Evolutionary conservation across 2,329 filamentous ascomycete species (phyloP), one percentile per base, ranked within the genome.

Genomic region (Botrytis hyacinthi): DNA sequence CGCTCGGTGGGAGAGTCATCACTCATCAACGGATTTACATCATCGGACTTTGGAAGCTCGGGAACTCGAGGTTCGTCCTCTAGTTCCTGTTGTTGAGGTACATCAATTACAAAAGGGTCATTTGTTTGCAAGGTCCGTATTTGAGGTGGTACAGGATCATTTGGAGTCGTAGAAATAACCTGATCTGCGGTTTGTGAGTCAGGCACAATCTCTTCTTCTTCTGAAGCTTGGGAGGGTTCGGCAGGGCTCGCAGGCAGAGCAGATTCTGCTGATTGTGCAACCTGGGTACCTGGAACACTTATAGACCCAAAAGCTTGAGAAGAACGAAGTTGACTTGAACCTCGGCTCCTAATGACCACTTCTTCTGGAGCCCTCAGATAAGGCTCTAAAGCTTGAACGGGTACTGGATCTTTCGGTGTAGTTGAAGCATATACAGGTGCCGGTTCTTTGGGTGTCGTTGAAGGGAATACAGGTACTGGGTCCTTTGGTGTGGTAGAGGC

Each of bases 341-440:
- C 42, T 60, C 63, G 67, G 26, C 63, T 72, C 9, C 62, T 72
- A 42, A 69, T 72, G 9, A 22, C 62, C 46, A 72, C 63, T 10
- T 68, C 48, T 9, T 69, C 71, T 29, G 62, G 57, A 42, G 51
- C 48, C 42, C 66, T 69, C 6, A 69, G 66, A 57, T 32, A 69
- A 32, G 66, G 66, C 66, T 69, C 48, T 26, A 69, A 18, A 69
- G 63, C 46, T 26, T 72, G 72, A 59, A 65, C 62, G 57, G 75
- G 74, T 18, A 70, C 51, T 61, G 76, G 74, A 4, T 73, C 75
- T 20, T 74, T 76, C 20, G 76, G 75, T 22, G 75, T 72, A n/a
- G 71, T 72, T 37, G 71, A 72, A 61, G 66, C 63, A 54, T 42
- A 40, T 35, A 29, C 67, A 32, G 66, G 66, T 26, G 37, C 32